Percentiles rank a stretch among this genome's conserved stretches.
Evolutionary conservation across 1,284 basidiomycete species (phyloP).

Genomic region (Leucoagaricus sp.): DNA sequence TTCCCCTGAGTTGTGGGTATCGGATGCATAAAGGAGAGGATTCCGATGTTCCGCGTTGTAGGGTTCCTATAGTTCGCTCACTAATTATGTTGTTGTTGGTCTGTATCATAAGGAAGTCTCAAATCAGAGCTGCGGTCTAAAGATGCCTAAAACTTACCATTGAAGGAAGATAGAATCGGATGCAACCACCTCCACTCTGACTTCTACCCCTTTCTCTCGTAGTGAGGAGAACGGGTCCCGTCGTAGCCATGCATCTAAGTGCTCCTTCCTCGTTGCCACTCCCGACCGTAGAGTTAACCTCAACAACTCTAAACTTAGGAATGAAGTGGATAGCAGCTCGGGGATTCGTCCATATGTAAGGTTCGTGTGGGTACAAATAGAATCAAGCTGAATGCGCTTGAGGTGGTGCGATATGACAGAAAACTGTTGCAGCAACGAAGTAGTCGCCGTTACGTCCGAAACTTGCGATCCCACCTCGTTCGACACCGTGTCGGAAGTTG

Average conservation of each 20-base stretch:
- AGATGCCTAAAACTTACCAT: too few relatives aligned
- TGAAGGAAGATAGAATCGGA: too few relatives aligned
- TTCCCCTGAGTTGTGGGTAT: too few relatives aligned
- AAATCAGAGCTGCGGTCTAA: too few relatives aligned
- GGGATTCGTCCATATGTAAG: conserved; percentile 6
- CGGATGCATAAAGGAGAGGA: too few relatives aligned
- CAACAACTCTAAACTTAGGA: not conserved
- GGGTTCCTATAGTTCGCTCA: too few relatives aligned
- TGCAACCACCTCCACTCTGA: not conserved
- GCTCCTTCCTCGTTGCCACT: not conserved
- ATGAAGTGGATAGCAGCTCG: not conserved
- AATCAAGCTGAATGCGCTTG: conserved; percentile 1
- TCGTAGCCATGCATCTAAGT: conserved; percentile 3
- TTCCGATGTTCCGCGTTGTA: too few relatives aligned
- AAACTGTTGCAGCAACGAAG: conserved; percentile 1
- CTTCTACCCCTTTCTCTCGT: not conserved
- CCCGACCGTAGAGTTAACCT: not conserved
- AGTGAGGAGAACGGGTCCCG: not conserved
- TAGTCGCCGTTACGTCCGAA: not conserved
- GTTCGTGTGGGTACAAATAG: conserved; percentile 7
- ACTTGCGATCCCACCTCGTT: not conserved
- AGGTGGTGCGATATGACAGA: not conserved
- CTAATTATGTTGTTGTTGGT: too few relatives aligned
- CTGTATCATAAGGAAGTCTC: too few relatives aligned
- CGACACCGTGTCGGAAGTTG: not conserved